These are phyloP conservation scores for Ocimum tenuiflorum DNA, from an alignment of 257 asterid species.

Conservation along the genomic window DNA sequence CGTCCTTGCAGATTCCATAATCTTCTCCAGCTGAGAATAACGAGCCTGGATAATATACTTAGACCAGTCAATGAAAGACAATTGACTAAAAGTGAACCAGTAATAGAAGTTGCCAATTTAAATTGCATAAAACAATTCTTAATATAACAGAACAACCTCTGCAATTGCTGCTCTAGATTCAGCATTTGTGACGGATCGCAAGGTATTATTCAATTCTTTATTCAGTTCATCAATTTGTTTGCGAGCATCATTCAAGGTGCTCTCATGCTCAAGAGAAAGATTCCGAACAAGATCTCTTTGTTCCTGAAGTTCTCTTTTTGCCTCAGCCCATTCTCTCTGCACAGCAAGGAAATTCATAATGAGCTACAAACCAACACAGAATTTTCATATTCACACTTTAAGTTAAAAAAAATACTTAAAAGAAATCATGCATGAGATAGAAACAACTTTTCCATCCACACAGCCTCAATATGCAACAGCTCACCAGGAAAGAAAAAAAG, in stretches of 20 bases:
- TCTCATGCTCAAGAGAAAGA: conserved; percentile 58
- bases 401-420: too few relatives aligned
- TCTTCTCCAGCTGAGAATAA: conserved; percentile 60
- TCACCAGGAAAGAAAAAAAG: neutral
- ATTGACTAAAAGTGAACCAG: neutral
- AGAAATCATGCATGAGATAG: neutral
- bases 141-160: conserved; percentile 43
- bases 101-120: neutral
- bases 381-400: neutral
- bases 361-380: conserved; percentile 6
- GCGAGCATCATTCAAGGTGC: conserved; percentile 43
- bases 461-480: conserved; percentile 1
- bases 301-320: conserved; percentile 71
- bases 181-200: conserved; percentile 61
- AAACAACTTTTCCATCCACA: conserved; percentile 3
- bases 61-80: neutral
- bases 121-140: neutral
- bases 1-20: conserved; percentile 38
- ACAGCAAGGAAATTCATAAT: conserved; percentile 1
- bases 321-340: conserved; percentile 97
- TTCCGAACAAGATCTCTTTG: conserved; percentile 70
- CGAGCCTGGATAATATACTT: conserved; percentile 49
- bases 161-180: conserved; percentile 86
- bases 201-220: conserved; percentile 53
- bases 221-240: conserved; percentile 59